Evolutionary conservation across 2,329 filamentous ascomycete species (phyloP).

Genomic region (Iodosphaeria phyllophila): DNA sequence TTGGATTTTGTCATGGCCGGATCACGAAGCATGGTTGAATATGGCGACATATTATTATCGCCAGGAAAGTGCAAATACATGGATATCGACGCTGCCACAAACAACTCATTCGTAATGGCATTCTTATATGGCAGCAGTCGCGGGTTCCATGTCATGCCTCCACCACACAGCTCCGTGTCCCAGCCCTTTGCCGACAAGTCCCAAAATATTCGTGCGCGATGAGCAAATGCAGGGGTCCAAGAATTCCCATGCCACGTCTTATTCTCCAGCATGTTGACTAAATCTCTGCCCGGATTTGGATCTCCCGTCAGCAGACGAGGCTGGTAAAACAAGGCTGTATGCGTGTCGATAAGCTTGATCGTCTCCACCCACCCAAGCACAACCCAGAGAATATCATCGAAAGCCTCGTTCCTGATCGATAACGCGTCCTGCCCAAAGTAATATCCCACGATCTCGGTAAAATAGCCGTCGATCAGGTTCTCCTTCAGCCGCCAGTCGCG

Average conservation of each 20-base stretch:
- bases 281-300: too few relatives aligned
- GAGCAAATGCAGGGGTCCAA: conserved; percentile 61
- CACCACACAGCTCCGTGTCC: conserved; percentile 63
- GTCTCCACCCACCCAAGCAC: conserved; percentile 79
- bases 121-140: conserved; percentile 76
- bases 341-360: conserved; percentile 56
- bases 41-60: conserved; percentile 56
- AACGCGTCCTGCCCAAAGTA: conserved; percentile 79
- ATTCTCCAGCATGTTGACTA: conserved; percentile 19
- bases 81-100: conserved; percentile 61
- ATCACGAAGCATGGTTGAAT: too few relatives aligned
- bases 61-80: conserved; percentile 89
- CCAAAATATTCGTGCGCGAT: conserved; percentile 73
- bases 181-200: conserved; percentile 62
- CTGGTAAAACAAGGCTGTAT: conserved; percentile 43
- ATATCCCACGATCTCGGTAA: conserved; percentile 55
- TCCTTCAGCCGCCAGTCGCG: conserved; percentile 36
- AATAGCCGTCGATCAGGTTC: conserved; percentile 70
- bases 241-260: conserved; percentile 57
- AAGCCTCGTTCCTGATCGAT: conserved; percentile 55
- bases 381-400: conserved; percentile 92
- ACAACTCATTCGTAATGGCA: conserved; percentile 86
- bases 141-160: conserved; percentile 86
- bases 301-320: conserved; percentile 6
- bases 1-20: conserved; percentile 16